phyloP scores from a whole-genome alignment of 2,329 filamentous ascomycete genomes.

The Diaporthe batatas region DNA sequence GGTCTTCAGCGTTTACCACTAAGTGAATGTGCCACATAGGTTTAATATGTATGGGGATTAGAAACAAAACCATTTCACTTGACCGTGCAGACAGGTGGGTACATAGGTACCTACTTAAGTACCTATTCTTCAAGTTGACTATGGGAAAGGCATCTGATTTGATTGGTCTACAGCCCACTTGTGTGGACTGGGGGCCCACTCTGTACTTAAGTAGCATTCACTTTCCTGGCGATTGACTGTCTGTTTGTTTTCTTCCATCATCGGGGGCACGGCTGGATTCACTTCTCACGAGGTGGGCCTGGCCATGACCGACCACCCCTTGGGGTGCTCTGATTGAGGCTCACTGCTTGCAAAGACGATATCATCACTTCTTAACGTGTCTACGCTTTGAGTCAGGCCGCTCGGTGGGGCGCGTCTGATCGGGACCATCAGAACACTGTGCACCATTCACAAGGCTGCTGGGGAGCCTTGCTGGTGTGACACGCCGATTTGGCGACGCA shows the following conservation, averaged over 20 bases:
- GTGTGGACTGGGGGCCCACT: not conserved
- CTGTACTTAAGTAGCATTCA: not conserved
- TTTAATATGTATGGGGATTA: no score
- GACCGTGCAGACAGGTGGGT: not conserved
- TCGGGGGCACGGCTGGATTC: constrained; percentile 12
- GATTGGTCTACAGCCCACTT: not conserved
- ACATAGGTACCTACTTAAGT: not conserved
- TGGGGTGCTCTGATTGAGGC: constrained; percentile 34
- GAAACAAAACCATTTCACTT: no score
- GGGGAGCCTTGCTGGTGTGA: constrained; percentile 27
- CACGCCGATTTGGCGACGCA: constrained; percentile 35
- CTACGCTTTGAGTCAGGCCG: constrained; percentile 7
- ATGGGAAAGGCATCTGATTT: not conserved
- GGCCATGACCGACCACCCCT: constrained; percentile 24
- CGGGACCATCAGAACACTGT: constrained; percentile 34
- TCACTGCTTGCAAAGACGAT: constrained; percentile 38
- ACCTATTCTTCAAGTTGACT: constrained; percentile 14
- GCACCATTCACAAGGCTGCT: constrained; percentile 20
- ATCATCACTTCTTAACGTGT: constrained; percentile 27
- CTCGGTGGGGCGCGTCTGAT: constrained; percentile 1
- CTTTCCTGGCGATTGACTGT: no score
- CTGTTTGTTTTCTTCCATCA: not conserved
- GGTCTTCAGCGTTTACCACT: no score
- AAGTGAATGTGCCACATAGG: no score
- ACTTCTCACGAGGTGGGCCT: constrained; percentile 1